Evolutionary conservation across 345 rosid species (phyloP), one percentile per base, ranked within the genome.

Genomic region (Gossypium arboreum): DNA sequence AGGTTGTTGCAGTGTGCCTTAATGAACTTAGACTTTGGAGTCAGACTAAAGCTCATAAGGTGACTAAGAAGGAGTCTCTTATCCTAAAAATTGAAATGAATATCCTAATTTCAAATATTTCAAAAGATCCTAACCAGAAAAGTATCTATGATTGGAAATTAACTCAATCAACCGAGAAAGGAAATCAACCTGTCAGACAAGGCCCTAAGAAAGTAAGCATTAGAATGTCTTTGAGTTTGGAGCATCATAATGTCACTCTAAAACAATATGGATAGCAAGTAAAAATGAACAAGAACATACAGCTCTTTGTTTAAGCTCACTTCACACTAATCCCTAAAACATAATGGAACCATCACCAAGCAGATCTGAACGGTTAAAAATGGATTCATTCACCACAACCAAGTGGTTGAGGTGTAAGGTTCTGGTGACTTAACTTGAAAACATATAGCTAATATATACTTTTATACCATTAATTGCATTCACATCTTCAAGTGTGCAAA

Each of bases 151-250:
- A 25, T 22, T 20, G 34, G 71, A 65, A 66, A 45, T 45, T 66
- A 22, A 67, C 54, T 66, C n/a, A 43, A 65, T 18, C 47, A 41
- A 65, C 12, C 70, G 45, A 44, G 17, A 17, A 11, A 66, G 70
- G 70, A 65, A 65, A 43, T n/a, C 70, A 44, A 66, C 55, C 50
- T 6, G 52, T 66, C 52, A 44, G 34, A 66, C 34, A 66, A 44
- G 51, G 18, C 54, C 34, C 18, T 12, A 22, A 41, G 50, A 41
- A 65, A 43, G 50, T 65, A 65, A 45, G 55, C 71, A 45, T 45
- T 67, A 22, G 4, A 67, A 45, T 13, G 18, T 43, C 51, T 65
- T 10, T 18, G 51, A 43, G 13, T 64, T 64, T 11, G 43, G 69
- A 41, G 51, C 51, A 64, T 64, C 69, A 64, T 24, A 18, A 63